Evolutionary conservation across 2,329 filamentous ascomycete genomes (phyloP), one percentile per base, ranked within the genome.

Genomic region (Pseudodiploospora longispora): DNA sequence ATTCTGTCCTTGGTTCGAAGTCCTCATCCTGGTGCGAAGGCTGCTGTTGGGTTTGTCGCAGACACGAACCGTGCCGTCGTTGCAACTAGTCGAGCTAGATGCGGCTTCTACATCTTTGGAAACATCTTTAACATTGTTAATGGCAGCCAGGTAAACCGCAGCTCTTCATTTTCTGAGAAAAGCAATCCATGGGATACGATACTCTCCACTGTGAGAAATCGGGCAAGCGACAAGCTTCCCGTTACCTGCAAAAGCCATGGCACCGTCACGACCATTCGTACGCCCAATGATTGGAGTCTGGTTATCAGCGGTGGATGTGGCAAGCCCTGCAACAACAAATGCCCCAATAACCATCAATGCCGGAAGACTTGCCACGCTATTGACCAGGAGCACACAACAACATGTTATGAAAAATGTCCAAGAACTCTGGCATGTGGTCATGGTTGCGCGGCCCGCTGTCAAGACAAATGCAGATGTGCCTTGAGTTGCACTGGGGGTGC

Each of bases 41-140:
- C 55, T 34, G 55, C 54, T 1, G 82, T 89, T 30, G 90, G 90
- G 0, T 96, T 95, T 52, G 69, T 95, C 2, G 70, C 74, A 2
- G 79, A 84, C 45, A 61, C 66, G 49, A 79, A 80, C 48, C 71
- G 78, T 12, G 70, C 72, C 0, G 75, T 79, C 2, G 78, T 82
- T 7, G 72, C 78, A 2, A 67, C 78, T 38, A 81, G 77, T 47
- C 80, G 90, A 43, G 89, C 90, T 4, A 82, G 79, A 45, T 72
- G 82, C 5, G 88, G 88, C 0, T 80, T 95, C 47, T 95, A 90
- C 61, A 72, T 95, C 34, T 95, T 95, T 57, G 90, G 89, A 2
- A 87, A 95, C 54, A 75, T 75, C 9, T 54, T 72, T 6, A 76
- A 74, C 32, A 50, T 78, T 1, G 50, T 78, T 6, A 52, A 77